Conservation (phyloP, 2,329 filamentous ascomycete species). For the Fusarium cicatricum region DNA sequence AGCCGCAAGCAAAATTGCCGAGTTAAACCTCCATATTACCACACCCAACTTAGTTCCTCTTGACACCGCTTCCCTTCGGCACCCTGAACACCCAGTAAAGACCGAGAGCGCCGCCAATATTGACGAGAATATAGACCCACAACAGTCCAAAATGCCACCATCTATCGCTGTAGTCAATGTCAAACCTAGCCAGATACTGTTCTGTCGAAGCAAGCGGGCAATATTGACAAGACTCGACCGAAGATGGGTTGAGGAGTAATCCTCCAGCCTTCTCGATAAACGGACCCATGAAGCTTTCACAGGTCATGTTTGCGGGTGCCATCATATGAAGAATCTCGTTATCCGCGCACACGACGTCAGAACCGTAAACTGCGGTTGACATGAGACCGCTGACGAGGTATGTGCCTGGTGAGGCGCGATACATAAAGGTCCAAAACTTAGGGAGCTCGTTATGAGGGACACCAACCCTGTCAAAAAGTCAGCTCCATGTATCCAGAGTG, state of each 20-base stretch:
- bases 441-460: slow-evolving; percentile 65
- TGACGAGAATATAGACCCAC: slow-evolving; percentile 61
- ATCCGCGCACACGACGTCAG: slow-evolving; percentile 34
- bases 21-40: background rate
- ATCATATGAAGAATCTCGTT: slow-evolving; percentile 64
- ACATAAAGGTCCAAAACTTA: slow-evolving; percentile 77
- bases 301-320: slow-evolving; percentile 59
- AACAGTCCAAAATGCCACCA: slow-evolving; percentile 66
- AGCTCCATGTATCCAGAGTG: slow-evolving; percentile 41
- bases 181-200: slow-evolving; percentile 48
- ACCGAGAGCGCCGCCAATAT: slow-evolving; percentile 54
- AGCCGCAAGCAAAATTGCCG: too few species aligned
- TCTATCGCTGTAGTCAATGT: slow-evolving; percentile 57
- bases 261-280: slow-evolving; percentile 58
- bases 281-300: slow-evolving; percentile 56
- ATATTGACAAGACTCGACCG: slow-evolving; percentile 55
- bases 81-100: slow-evolving; percentile 57
- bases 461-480: slow-evolving; percentile 59
- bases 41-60: slow-evolving; percentile 9
- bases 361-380: slow-evolving; percentile 36
- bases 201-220: slow-evolving; percentile 50
- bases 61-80: slow-evolving; percentile 39
- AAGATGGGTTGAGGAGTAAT: slow-evolving; percentile 52
- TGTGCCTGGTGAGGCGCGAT: slow-evolving; percentile 72
- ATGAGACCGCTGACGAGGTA: slow-evolving; percentile 72